A percentile compares a stretch with the other conserved stretches of the same genome.
These are phyloP conservation scores for Teratosphaeria pseudoeucalypti DNA, from an alignment of 2,329 filamentous ascomycete genomes.

Conservation along the genomic window DNA sequence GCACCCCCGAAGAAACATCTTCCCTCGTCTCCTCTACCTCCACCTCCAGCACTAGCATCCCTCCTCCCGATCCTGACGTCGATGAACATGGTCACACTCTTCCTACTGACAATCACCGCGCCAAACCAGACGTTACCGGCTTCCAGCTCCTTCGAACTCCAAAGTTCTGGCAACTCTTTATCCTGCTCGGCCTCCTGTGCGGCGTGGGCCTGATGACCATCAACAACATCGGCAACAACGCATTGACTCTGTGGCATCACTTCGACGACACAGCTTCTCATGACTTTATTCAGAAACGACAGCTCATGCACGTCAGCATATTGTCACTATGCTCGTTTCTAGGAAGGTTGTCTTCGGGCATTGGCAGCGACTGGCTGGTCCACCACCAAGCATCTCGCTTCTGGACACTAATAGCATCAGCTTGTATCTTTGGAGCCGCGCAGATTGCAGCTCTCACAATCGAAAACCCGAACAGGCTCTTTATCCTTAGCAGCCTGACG, in stretches of 20 bases:
- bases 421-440: constrained; percentile 65
- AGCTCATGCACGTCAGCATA: constrained; percentile 88
- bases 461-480: constrained; percentile 64
- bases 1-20: constrained; percentile 60
- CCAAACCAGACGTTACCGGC: constrained; percentile 83
- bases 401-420: constrained; percentile 79
- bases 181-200: constrained; percentile 78
- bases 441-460: constrained; percentile 69
- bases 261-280: constrained; percentile 64
- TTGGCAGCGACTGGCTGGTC: constrained; percentile 83
- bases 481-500: constrained; percentile 69
- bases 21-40: constrained; percentile 60
- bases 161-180: constrained; percentile 87
- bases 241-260: constrained; percentile 75
- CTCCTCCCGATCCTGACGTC: constrained; percentile 42
- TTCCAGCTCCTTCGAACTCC: constrained; percentile 57
- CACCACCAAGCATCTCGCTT: constrained; percentile 71
- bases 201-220: constrained; percentile 98
- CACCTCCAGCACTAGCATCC: constrained; percentile 30
- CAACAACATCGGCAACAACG: constrained; percentile 92
- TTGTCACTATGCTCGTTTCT: constrained; percentile 81
- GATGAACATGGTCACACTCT: constrained; percentile 29
- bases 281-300: constrained; percentile 66
- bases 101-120: constrained; percentile 45
- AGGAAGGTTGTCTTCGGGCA: constrained; percentile 64